Percentiles rank a stretch among this genome's conserved stretches.
These are phyloP conservation scores for Nitzschia sp. DNA, from an alignment of 108 stramenopile genomes.

Conservation along the genomic window DNA sequence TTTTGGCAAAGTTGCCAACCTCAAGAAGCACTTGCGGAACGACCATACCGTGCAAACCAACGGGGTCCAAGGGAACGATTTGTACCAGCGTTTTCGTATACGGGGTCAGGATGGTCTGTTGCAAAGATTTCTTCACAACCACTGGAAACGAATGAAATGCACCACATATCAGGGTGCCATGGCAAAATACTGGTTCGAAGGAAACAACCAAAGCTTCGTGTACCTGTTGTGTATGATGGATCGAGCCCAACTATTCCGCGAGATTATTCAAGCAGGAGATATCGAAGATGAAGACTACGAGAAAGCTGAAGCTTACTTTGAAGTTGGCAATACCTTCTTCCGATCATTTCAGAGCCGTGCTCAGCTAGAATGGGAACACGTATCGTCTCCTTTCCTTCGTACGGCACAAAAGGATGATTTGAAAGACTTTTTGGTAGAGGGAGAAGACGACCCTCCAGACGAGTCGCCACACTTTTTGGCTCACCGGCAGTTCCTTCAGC, in stretches of 20 bases:
- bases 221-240: slow-evolving; percentile 51
- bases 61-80: slow-evolving; percentile 63
- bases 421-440: slow-evolving; percentile 63
- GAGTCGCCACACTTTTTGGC: slow-evolving; percentile 17
- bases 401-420: slow-evolving; percentile 38
- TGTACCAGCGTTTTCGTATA: slow-evolving; percentile 56
- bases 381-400: slow-evolving; percentile 58
- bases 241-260: slow-evolving; percentile 12
- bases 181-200: slow-evolving; percentile 67
- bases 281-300: slow-evolving; percentile 23
- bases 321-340: slow-evolving; percentile 47
- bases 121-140: slow-evolving; percentile 58
- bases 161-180: slow-evolving; percentile 62
- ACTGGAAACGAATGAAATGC: slow-evolving; percentile 16
- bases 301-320: slow-evolving; percentile 30
- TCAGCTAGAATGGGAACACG: slow-evolving; percentile 43
- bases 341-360: slow-evolving; percentile 48
- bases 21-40: slow-evolving; percentile 66
- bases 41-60: slow-evolving; percentile 60
- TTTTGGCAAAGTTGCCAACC: slow-evolving; percentile 46
- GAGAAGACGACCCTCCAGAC: slow-evolving; percentile 28
- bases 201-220: slow-evolving; percentile 68
- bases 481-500: slow-evolving; percentile 9
- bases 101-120: slow-evolving; percentile 69
- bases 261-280: neutral